These are phyloP conservation scores for Aegle marmelos DNA, from an alignment of 345 rosid genomes.

Conservation along the genomic window DNA sequence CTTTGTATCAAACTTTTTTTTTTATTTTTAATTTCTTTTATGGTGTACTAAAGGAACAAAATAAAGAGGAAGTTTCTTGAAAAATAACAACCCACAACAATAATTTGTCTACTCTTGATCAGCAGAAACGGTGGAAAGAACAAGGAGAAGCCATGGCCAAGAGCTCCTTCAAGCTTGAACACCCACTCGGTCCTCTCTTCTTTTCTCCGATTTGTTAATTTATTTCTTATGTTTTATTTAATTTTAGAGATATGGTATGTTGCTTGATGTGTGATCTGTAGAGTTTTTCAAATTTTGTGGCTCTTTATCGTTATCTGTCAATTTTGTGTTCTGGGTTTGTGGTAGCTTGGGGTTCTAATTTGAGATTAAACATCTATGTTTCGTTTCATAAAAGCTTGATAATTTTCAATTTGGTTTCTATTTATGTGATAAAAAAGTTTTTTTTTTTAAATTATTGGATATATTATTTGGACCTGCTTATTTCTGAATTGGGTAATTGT, in stretches of 20 bases:
- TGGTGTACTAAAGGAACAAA: background rate
- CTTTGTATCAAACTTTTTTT: background rate
- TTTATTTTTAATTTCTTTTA: background rate
- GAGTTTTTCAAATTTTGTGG: background rate
- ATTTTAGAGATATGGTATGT: background rate
- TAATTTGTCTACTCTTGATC: background rate
- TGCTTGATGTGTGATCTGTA: background rate
- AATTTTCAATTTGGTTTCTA: background rate
- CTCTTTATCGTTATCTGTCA: background rate
- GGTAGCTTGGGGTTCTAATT: background rate
- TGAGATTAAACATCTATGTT: background rate
- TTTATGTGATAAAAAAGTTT: too few species aligned
- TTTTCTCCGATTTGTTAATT: background rate
- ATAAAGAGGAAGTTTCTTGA: background rate
- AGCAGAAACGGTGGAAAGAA: background rate
- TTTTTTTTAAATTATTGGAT: background rate
- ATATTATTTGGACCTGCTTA: background rate
- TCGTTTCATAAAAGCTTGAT: background rate
- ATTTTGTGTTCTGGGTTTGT: conserved; percentile 11
- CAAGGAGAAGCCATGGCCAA: conserved; percentile 47
- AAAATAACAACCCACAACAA: background rate
- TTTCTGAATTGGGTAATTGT: background rate
- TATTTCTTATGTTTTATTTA: background rate
- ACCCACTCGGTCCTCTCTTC: conserved; percentile 60
- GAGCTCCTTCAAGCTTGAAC: conserved; percentile 78